Percentiles rank a stretch among this genome's conserved stretches.
Evolutionary conservation across 345 rosid genomes (phyloP).

Genomic region (Sisymbrium irio): DNA sequence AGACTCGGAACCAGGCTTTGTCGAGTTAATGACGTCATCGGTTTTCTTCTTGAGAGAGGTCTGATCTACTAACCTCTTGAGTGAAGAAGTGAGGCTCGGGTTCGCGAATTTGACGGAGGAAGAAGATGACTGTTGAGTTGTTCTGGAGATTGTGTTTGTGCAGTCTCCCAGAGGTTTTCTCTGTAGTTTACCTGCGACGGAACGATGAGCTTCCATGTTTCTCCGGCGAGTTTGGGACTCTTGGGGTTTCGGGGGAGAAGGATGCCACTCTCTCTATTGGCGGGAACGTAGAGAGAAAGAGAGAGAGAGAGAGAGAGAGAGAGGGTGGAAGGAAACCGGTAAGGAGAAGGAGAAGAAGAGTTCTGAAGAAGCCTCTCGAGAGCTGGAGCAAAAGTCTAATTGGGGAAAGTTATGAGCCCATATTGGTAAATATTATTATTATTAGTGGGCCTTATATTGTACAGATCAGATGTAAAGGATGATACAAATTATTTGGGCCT

Average conservation of each 20-base stretch:
- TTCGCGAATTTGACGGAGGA: constrained; percentile 29
- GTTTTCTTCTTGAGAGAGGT: constrained; percentile 23
- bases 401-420: neutral
- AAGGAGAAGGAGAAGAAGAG: constrained; percentile 9
- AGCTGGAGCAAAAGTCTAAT: neutral
- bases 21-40: neutral
- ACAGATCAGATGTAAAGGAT: too few relatives aligned
- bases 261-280: constrained; percentile 17
- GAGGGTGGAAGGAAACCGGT: neutral
- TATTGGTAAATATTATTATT: neutral
- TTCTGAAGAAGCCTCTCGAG: constrained; percentile 11
- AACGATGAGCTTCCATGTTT: constrained; percentile 20
- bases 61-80: constrained; percentile 33
- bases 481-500: too few relatives aligned
- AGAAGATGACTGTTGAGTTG: constrained; percentile 25
- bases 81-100: constrained; percentile 33
- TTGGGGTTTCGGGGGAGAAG: neutral
- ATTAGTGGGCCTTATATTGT: constrained; percentile 6
- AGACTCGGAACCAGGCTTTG: neutral
- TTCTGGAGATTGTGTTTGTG: constrained; percentile 31
- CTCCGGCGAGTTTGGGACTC: neutral
- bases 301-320: neutral
- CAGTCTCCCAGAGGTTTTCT: constrained; percentile 38
- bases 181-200: neutral
- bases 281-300: constrained; percentile 18